Base-by-base conservation (phyloP, 495 filamentous ascomycete genomes). In the Daldinia bambusicola region DNA sequence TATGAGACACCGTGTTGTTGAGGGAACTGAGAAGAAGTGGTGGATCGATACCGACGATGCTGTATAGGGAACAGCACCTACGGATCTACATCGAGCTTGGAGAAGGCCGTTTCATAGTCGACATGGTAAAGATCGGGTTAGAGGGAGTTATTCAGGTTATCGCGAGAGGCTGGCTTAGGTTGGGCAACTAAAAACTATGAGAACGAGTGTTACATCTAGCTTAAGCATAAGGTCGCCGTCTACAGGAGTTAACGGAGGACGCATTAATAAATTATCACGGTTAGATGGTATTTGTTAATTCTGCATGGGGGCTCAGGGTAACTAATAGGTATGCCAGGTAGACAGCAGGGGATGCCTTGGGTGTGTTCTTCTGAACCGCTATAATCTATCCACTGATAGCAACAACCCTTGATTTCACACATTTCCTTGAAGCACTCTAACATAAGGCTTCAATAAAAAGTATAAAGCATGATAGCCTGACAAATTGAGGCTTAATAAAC, bases 1-100 rank as follows among this genome's bases (percentile, higher is more conserved):
- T 4, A 18, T 66, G n/a, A 61, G 58, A 14, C 56, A 57, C 16
- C 61, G 10, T 12, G 9, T 8, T 20, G 5, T 43, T 3, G 36
- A 8, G 37, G 56, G 38, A 36, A 37, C 18, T 20, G 51, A 65
- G 50, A 69, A 62, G 9, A 61, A 31, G 6, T 72, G 70, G 65
- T 72, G 70, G 70, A 41, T 65, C 3, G 56, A 72, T 4, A 65
- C 64, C n/a, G 38, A 34, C n/a, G 70, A 64, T 37, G 20, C 8
- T 12, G 62, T 51, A 36, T 56, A 66, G 32, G 22, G 6, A 26
- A 26, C 26, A 3, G 26, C 26, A 26, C 3, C 26, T 26, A 26
- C 3, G 55, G 22, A 22, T 16, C 13, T 7, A 7, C 1, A n/a
- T 41, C 9, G 41, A 48, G 26, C 6, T 40, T 14, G 26, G 40